phyloP scores from a whole-genome alignment of 2,329 filamentous ascomycete species.

The Fusarium stilboides region DNA sequence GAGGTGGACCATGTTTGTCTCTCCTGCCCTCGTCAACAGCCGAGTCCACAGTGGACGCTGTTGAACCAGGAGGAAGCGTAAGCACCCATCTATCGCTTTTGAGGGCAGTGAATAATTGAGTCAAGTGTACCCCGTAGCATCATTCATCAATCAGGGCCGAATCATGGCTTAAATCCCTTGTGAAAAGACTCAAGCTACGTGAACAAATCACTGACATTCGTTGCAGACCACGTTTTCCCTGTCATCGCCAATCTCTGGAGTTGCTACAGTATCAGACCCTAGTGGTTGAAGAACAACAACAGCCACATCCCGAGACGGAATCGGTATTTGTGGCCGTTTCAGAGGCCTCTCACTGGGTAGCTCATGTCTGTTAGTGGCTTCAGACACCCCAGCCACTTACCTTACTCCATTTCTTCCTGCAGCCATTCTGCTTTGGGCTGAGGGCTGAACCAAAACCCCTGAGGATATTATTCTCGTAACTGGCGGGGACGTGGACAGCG shows the following conservation, averaged over 20 bases:
- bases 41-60: conserved; percentile 28
- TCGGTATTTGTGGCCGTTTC: conserved; percentile 34
- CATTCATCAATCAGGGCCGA: background rate
- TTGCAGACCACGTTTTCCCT: conserved; percentile 1
- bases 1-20: conserved; percentile 30
- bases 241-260: conserved; percentile 39
- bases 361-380: conserved; percentile 26
- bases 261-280: background rate
- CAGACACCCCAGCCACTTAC: conserved; percentile 22
- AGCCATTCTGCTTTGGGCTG: conserved; percentile 1
- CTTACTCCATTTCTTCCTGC: background rate
- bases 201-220: background rate
- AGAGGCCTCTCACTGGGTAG: conserved; percentile 43
- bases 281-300: conserved; percentile 7
- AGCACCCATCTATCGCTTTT: background rate
- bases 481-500: conserved; percentile 14
- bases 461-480: conserved; percentile 32
- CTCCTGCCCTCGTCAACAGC: conserved; percentile 24
- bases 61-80: conserved; percentile 31
- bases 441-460: conserved; percentile 29
- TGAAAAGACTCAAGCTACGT: background rate
- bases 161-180: background rate
- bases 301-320: conserved; percentile 32
- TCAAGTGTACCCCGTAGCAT: background rate
- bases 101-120: background rate